A percentile compares a stretch with the other conserved stretches of the same genome.
Conservation (phyloP, 2,329 filamentous ascomycete genomes). For the Pestalotiopsis sp. region DNA sequence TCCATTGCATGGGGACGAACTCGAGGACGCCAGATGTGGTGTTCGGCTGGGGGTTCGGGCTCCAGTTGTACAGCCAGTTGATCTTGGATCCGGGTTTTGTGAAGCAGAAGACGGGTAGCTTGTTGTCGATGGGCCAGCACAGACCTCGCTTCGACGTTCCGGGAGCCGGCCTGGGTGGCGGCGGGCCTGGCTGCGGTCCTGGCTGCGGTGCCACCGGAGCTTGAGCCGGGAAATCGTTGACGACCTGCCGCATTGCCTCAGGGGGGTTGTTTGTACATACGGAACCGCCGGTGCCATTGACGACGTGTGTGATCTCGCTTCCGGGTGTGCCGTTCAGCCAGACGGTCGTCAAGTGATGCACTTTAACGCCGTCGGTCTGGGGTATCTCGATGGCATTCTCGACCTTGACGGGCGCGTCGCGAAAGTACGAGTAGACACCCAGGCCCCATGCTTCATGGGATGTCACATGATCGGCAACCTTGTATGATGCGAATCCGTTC, state of each 20-base stretch:
- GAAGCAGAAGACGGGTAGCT: not conserved
- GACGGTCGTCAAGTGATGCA: conserved; percentile 33
- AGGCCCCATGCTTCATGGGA: conserved; percentile 34
- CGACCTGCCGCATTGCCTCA: conserved; percentile 30
- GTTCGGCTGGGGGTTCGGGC: not conserved
- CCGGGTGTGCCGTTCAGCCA: conserved; percentile 31
- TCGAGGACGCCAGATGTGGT: not conserved
- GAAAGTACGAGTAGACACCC: conserved; percentile 35
- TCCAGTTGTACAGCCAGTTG: conserved; percentile 6
- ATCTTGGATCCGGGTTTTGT: not conserved
- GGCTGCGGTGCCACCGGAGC: not conserved
- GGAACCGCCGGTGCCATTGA: conserved; percentile 28
- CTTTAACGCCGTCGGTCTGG: conserved; percentile 22
- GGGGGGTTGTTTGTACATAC: conserved; percentile 31
- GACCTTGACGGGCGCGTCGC: conserved; percentile 32
- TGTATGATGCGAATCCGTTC: conserved; percentile 35
- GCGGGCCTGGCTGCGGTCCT: not conserved
- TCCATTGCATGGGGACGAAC: conserved; percentile 6
- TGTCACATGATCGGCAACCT: conserved; percentile 29
- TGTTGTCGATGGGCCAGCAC: conserved; percentile 2
- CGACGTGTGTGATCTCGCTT: conserved; percentile 32
- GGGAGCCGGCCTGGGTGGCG: not conserved
- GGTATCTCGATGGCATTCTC: conserved; percentile 34
- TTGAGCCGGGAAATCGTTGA: conserved; percentile 3
- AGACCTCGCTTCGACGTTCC: not conserved